Conservation (phyloP, 164 flowering plant species). For the Annona cherimola region DNA sequence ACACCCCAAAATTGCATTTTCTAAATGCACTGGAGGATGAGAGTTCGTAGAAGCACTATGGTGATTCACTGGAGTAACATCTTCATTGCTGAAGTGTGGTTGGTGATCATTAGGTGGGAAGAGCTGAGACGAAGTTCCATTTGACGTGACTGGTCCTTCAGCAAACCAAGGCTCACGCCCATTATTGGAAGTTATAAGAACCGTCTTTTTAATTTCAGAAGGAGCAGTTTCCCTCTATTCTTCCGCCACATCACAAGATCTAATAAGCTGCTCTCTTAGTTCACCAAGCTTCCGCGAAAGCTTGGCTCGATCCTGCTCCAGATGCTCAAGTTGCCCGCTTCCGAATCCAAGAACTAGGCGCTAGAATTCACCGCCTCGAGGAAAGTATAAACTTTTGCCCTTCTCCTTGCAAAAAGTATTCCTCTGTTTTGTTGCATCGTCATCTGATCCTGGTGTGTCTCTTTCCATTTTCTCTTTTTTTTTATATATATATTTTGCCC, state of each 20-base stretch:
- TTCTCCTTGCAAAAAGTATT: too few species aligned
- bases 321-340: slow-evolving; percentile 29
- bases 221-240: slow-evolving; percentile 42
- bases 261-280: slow-evolving; percentile 54
- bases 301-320: slow-evolving; percentile 62
- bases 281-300: slow-evolving; percentile 70
- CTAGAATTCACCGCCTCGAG: too few species aligned
- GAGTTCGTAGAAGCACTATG: slow-evolving; percentile 28
- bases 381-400: too few species aligned
- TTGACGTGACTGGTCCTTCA: slow-evolving; percentile 25
- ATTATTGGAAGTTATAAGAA: slow-evolving; percentile 30
- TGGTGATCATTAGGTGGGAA: slow-evolving; percentile 25
- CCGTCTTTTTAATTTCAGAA: slow-evolving; percentile 32
- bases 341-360: too few species aligned
- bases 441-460: too few species aligned
- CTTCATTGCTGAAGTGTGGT: slow-evolving; percentile 31
- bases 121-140: slow-evolving; percentile 25
- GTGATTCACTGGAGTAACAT: slow-evolving; percentile 21
- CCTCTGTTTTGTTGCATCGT: too few species aligned
- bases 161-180: slow-evolving; percentile 28
- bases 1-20: slow-evolving; percentile 36
- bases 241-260: slow-evolving; percentile 44
- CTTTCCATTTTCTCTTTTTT: too few species aligned
- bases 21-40: slow-evolving; percentile 33
- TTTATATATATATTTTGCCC: too few species aligned